phyloP scores from a whole-genome alignment of 1,284 basidiomycete species.

The Ceratobasidium sp. region DNA sequence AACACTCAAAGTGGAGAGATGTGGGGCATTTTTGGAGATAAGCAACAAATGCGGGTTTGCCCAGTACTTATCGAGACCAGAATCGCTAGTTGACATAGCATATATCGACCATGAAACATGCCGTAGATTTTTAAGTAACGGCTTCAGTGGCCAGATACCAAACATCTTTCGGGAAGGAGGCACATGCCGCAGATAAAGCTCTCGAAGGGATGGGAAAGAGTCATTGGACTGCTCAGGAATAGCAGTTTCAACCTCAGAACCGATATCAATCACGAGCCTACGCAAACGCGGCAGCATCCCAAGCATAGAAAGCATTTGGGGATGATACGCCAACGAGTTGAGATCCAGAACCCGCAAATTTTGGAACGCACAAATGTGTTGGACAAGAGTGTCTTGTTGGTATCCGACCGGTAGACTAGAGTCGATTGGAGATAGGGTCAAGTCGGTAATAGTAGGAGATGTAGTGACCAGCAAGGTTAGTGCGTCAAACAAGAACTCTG shows the following conservation, averaged over 20 bases:
- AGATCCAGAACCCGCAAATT: not conserved
- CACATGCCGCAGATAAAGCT: not conserved
- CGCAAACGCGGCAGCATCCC: not conserved
- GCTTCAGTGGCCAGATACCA: not conserved
- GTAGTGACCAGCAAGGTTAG: not conserved
- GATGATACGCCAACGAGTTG: not conserved
- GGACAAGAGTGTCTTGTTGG: not conserved
- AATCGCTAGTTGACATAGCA: not conserved
- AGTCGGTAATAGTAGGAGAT: not conserved
- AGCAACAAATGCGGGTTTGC: not conserved
- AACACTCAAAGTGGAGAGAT: not conserved
- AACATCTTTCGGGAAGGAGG: not conserved
- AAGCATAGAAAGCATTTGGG: not conserved
- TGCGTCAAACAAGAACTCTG: not conserved
- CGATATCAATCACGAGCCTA: not conserved
- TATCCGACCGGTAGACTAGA: no score
- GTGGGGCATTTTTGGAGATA: not conserved
- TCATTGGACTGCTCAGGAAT: not conserved
- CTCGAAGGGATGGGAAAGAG: not conserved
- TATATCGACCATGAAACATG: not conserved
- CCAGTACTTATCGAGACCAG: not conserved
- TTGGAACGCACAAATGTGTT: not conserved
- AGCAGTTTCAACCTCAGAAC: not conserved
- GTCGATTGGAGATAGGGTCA: not conserved
- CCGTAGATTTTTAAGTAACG: not conserved